A percentile compares a stretch with the other conserved stretches of the same genome.
Conservation (phyloP, 225 moss, liverwort and hornwort genomes). For the Pleurozium schreberi region DNA sequence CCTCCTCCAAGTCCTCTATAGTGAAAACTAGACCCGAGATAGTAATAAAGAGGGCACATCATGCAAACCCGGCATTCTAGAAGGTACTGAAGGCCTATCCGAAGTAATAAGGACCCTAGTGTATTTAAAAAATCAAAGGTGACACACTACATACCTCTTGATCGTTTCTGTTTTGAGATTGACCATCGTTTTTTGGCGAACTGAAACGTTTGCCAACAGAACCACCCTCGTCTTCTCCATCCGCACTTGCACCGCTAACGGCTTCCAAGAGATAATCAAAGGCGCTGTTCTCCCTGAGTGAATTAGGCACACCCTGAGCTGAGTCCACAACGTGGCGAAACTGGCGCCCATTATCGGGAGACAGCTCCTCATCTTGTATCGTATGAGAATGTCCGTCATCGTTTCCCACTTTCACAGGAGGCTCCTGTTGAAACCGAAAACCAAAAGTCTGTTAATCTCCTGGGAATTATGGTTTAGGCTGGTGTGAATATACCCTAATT, state of each 20-base stretch:
- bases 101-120: not conserved
- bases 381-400: not conserved
- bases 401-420: not conserved
- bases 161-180: not conserved
- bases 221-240: constrained; percentile 2
- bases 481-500: not conserved
- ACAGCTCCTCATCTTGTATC: not conserved
- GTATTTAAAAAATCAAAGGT: not conserved
- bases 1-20: not conserved
- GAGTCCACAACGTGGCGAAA: not conserved
- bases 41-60: not conserved
- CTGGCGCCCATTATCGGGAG: not conserved
- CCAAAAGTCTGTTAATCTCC: not conserved
- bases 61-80: not conserved
- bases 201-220: not conserved
- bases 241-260: constrained; percentile 22
- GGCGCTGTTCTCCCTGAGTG: constrained; percentile 18
- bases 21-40: not conserved
- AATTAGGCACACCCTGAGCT: constrained; percentile 2
- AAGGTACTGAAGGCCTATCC: not conserved
- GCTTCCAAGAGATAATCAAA: constrained; percentile 37
- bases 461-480: not conserved
- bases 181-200: not conserved
- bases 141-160: constrained; percentile 10
- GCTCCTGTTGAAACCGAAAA: constrained; percentile 12